phyloP scores from a whole-genome alignment of 345 rosid species.

The Salix brachista region DNA sequence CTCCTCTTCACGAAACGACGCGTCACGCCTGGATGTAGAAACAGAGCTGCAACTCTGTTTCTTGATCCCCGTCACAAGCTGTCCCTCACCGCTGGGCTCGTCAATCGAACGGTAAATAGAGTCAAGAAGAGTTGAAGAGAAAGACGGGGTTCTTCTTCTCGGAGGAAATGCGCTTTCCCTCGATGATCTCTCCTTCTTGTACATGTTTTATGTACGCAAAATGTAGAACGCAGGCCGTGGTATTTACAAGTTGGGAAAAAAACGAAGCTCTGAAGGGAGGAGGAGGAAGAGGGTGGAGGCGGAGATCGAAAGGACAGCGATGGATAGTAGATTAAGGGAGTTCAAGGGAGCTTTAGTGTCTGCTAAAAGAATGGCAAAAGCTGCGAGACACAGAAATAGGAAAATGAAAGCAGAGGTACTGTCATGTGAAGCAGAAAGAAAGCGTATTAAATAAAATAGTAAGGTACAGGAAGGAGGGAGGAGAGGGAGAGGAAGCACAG shows the following conservation, averaged over 20 bases:
- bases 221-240: neutral
- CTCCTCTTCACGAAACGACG: neutral
- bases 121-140: conserved; percentile 80
- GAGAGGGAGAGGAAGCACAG: neutral
- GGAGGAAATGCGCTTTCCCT: conserved; percentile 35
- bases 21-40: conserved; percentile 4
- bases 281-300: neutral
- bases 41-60: conserved; percentile 36
- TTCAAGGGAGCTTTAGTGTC: conserved; percentile 34
- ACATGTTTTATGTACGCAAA: conserved; percentile 19
- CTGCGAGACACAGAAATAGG: conserved; percentile 38
- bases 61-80: conserved; percentile 15
- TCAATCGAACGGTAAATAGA: conserved; percentile 69
- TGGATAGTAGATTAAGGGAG: conserved; percentile 16
- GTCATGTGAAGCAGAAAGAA: conserved; percentile 23
- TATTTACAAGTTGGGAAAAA: neutral
- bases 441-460: neutral
- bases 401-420: conserved; percentile 23
- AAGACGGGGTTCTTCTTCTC: conserved; percentile 71
- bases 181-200: conserved; percentile 32
- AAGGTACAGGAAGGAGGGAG: neutral
- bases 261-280: neutral
- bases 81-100: conserved; percentile 28
- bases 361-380: conserved; percentile 58
- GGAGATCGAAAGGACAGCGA: conserved; percentile 3